Conservation (phyloP, 2,329 filamentous ascomycete genomes). For the Neophaeococcomyces aloes region DNA sequence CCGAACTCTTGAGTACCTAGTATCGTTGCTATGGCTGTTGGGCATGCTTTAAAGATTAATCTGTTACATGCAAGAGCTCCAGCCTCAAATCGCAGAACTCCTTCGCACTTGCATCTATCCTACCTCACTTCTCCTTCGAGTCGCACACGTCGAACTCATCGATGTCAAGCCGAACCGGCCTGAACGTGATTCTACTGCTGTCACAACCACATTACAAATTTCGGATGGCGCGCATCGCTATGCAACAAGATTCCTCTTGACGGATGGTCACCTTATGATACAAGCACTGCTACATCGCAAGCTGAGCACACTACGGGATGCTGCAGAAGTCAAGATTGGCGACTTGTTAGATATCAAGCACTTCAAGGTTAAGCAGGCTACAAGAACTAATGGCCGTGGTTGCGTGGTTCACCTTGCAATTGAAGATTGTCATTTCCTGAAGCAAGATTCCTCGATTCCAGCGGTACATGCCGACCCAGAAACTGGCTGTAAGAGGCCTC, state of each 20-base stretch:
- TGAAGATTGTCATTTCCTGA: slow-evolving; percentile 15
- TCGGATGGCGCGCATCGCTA: slow-evolving; percentile 1
- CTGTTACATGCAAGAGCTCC: slow-evolving; percentile 8
- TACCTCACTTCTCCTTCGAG: slow-evolving; percentile 20
- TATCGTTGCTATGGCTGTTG: slow-evolving; percentile 1
- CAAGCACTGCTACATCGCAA: slow-evolving; percentile 22
- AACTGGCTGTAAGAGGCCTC: no score
- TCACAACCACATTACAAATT: neutral
- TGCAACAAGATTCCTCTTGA: slow-evolving; percentile 12
- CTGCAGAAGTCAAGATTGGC: slow-evolving; percentile 13
- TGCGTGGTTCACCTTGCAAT: slow-evolving; percentile 23
- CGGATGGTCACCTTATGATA: slow-evolving; percentile 24
- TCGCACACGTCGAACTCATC: slow-evolving; percentile 21
- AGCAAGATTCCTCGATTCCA: neutral
- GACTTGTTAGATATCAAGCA: slow-evolving; percentile 19
- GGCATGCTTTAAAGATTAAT: neutral
- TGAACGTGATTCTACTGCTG: neutral
- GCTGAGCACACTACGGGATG: slow-evolving; percentile 15
- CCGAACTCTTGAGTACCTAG: no score
- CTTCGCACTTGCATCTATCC: slow-evolving; percentile 24
- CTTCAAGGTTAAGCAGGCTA: slow-evolving; percentile 20
- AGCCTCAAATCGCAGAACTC: slow-evolving; percentile 24
- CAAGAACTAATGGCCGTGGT: slow-evolving; percentile 16
- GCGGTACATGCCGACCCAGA: neutral
- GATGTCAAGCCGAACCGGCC: slow-evolving; percentile 6